Base-by-base conservation (phyloP, 2,329 filamentous ascomycete species). In the Ascochyta fabae region DNA sequence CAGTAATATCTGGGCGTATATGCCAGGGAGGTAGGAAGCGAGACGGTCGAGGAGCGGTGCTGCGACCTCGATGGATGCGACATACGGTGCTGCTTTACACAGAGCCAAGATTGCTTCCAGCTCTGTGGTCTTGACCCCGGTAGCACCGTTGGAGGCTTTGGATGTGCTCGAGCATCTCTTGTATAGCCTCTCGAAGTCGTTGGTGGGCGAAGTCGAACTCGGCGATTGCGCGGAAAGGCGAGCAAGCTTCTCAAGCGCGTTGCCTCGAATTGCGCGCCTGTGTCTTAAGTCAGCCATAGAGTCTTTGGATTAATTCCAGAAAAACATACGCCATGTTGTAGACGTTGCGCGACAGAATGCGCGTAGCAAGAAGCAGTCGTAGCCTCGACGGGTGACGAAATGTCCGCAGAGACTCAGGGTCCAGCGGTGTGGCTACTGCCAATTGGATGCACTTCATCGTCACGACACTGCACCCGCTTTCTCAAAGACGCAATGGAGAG, bases 71-170 rank as follows among this genome's bases (percentile, higher is more conserved):
- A 80, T 76, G 41, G 86, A 87, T 48, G 87, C 83, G 24, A 98
- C 83, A 23, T 86, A 84, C 4, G 92, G 89, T 3, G 93, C 91
- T 48, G 94, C 91, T 78, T 93, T 94, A 81, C 94, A 98, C 24
- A 99, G 83, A 39, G 95, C 92, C 24, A 98, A 79, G 24, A 99
- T 83, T 48, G 96, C 90, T 75, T 99, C 94, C 65, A 96, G 88
- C 80, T 99, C 96, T 68, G 91, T 88, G 49, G 93, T 86, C 48
- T 88, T 91, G 92, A 56, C 24, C 10, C 42, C 47, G n/a, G 36
- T 34, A 22, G 35, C 48, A 4, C 36, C 44, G 10, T 49, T 49
- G 6, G 54, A 29, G 15, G 61, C 60, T 56, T 66, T 66, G 6
- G 57, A 60, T 22, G 53, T 49, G 12, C 39, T 51, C 9, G 66